Evolutionary conservation across 1,284 basidiomycete genomes (phyloP).

Genomic region (Ustilago bromivora): DNA sequence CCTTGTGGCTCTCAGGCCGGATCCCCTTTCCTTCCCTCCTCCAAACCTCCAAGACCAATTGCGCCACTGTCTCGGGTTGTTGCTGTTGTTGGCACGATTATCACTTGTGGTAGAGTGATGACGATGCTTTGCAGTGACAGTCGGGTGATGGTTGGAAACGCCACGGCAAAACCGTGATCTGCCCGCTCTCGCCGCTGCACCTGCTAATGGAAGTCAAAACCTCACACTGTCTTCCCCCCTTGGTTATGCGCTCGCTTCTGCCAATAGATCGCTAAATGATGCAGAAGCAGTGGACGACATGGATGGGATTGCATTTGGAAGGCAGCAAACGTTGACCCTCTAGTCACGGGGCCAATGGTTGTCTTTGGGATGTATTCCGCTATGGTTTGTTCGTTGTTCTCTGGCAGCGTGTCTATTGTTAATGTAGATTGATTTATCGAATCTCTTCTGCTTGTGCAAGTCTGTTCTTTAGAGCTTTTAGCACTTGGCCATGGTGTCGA

Average conservation of each 20-base stretch:
- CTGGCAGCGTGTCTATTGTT: slow-evolving; percentile 14
- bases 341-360: slow-evolving; percentile 34
- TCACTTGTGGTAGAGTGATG: slow-evolving; percentile 39
- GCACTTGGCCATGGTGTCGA: not conserved
- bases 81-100: slow-evolving; percentile 11
- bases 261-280: slow-evolving; percentile 11
- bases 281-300: not conserved
- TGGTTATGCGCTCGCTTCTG: slow-evolving; percentile 7
- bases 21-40: not conserved
- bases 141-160: not conserved
- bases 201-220: slow-evolving; percentile 24
- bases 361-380: slow-evolving; percentile 4
- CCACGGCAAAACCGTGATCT: slow-evolving; percentile 14
- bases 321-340: slow-evolving; percentile 24
- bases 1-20: slow-evolving; percentile 10
- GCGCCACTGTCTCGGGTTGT: slow-evolving; percentile 1
- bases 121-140: slow-evolving; percentile 4
- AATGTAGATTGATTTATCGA: slow-evolving; percentile 5
- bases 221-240: not conserved
- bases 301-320: not conserved
- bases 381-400: slow-evolving; percentile 1
- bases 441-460: not conserved
- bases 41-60: slow-evolving; percentile 3
- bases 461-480: not conserved
- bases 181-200: slow-evolving; percentile 7